Evolutionary conservation across 306 rosid genomes (phyloP), one percentile per base, ranked within the genome.

Genomic region (Prinsepia uniflora): DNA sequence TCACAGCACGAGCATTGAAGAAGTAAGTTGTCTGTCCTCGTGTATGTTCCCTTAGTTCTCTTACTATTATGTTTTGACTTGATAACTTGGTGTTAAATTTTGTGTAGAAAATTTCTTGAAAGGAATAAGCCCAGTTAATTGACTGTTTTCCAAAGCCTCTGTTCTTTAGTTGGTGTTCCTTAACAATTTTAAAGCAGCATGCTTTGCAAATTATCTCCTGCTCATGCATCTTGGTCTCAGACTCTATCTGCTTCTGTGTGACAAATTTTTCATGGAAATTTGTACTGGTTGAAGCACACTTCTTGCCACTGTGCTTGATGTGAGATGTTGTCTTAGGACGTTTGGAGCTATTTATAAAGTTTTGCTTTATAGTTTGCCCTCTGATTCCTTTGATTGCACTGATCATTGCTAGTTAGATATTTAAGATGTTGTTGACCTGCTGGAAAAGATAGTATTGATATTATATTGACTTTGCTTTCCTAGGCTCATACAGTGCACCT

Each of bases 1-100:
- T 80, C 98, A 93, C 78, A 88, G 97, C 85, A 93, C 97, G 7
- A 86, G 87, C 86, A 85, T 90, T 76, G 86, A 88, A 84, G 94
- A 88, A 66, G 98, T 93, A 84, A 81, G 92, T n/a, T 74, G 24
- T 79, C 44, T 49, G 48, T 71, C 73, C 63, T 73, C 15, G 40
- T 71, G 34, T 56, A 44, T 62, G 56, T 20, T 2, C 10, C 62
- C 66, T 56, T 42, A 65, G 12, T 61, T 6, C 65, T 65, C 13
- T 24, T 72, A 45, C 72, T 55, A 30, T 46, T 58, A 58, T 55
- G 24, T 41, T 40, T 74, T 43, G 30, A 24, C 30, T 50, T 5
- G 20, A 34, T 7, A 5, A 24, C 30, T 24, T 24, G 30, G 30
- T 24, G 30, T 24, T 24, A 24, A 24, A 24, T 24, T 24, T 24